phyloP scores from a whole-genome alignment of 1,139 yeast species.

The Pichia cactophila region DNA sequence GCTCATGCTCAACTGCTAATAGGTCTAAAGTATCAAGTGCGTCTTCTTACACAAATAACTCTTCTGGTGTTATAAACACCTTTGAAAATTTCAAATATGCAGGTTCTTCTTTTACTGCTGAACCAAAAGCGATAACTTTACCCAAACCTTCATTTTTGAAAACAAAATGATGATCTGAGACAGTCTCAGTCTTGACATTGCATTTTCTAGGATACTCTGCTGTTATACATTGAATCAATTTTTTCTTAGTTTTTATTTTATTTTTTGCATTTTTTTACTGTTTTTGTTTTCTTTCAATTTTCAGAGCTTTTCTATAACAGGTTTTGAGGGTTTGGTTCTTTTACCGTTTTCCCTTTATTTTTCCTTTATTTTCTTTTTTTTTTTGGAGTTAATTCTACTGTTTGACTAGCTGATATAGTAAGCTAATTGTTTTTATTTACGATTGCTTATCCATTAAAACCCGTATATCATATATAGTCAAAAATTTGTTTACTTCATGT shows the following conservation, averaged over 20 bases:
- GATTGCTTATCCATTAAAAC: too few relatives aligned
- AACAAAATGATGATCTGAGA: conserved; percentile 12
- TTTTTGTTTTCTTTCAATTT: background rate
- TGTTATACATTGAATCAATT: background rate
- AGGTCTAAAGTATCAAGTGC: conserved; percentile 19
- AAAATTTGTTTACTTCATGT: too few relatives aligned
- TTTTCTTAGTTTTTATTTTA: background rate
- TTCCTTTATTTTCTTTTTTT: background rate
- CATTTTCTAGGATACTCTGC: background rate
- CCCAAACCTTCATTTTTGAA: conserved; percentile 46
- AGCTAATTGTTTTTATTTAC: too few relatives aligned
- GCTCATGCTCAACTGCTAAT: conserved; percentile 16
- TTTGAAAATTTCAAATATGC: conserved; percentile 33
- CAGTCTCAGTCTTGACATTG: conserved; percentile 9
- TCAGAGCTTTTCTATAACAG: background rate
- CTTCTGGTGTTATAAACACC: background rate
- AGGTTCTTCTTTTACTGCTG: conserved; percentile 51
- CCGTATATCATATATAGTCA: too few relatives aligned
- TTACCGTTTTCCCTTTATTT: background rate
- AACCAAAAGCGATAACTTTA: conserved; percentile 49
- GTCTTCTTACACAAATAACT: conserved; percentile 5
- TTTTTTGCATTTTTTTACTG: background rate
- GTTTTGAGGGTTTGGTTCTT: background rate
- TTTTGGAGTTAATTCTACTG: background rate
- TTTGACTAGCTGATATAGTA: too few relatives aligned